Percentiles rank a stretch among this genome's conserved stretches.
These are phyloP conservation scores for Magnusiomyces fungicola DNA, from an alignment of 1,139 yeast species.

Conservation along the genomic window DNA sequence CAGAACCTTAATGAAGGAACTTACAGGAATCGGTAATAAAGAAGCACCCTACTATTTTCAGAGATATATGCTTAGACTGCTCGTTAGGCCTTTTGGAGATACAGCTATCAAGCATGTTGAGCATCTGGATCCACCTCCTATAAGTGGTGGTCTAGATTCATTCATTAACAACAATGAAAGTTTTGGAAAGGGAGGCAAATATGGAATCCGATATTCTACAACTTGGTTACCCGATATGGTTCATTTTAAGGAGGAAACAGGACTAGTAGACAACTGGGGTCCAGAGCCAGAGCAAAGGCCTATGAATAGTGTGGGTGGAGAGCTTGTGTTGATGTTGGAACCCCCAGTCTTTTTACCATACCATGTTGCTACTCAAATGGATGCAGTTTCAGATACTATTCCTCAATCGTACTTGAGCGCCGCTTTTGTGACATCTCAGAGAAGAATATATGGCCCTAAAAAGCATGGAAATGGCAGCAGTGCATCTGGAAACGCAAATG, in stretches of 20 bases:
- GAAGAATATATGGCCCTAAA: conserved; percentile 5
- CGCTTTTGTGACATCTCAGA: neutral
- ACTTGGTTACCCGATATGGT: conserved; percentile 23
- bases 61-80: conserved; percentile 13
- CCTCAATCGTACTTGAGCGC: conserved; percentile 12
- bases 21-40: neutral
- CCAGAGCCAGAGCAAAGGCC: conserved; percentile 21
- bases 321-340: conserved; percentile 27
- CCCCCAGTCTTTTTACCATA: conserved; percentile 30
- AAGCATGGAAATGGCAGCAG: neutral
- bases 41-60: conserved; percentile 8
- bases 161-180: neutral
- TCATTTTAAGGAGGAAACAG: conserved; percentile 15
- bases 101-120: conserved; percentile 2
- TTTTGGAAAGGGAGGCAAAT: conserved; percentile 11
- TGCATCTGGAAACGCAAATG: neutral
- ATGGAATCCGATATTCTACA: conserved; percentile 22
- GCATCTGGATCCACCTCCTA: conserved; percentile 5
- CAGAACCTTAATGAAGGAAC: neutral
- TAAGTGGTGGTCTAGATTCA: neutral
- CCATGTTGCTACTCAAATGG: conserved; percentile 20
- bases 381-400: conserved; percentile 17
- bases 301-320: conserved; percentile 23
- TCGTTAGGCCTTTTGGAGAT: conserved; percentile 8
- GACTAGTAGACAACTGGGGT: conserved; percentile 20